These are phyloP conservation scores for Agrocybe chaxingu DNA, from an alignment of 768 basidiomycete species.

Conservation along the genomic window DNA sequence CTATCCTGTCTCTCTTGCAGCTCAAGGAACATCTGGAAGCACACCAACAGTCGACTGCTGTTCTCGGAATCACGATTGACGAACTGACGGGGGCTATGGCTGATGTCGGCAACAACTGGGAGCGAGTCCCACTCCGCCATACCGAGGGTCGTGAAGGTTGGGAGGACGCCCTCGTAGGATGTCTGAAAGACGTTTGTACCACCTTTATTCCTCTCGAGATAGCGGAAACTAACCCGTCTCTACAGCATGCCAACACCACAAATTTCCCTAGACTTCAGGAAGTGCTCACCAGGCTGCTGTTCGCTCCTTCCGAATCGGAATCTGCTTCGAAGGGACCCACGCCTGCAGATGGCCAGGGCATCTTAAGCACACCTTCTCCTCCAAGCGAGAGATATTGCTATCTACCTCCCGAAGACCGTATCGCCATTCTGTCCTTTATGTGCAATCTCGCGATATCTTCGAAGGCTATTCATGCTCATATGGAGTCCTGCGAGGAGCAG, in stretches of 20 bases:
- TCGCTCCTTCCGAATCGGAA: slow-evolving; percentile 53
- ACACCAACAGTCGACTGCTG: slow-evolving; percentile 38
- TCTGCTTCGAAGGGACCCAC: slow-evolving; percentile 48
- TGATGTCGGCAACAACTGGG: slow-evolving; percentile 85
- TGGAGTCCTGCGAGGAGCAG: slow-evolving; percentile 88
- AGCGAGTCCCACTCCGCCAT: slow-evolving; percentile 69
- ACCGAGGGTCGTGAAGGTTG: slow-evolving; percentile 79
- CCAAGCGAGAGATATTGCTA: slow-evolving; percentile 71
- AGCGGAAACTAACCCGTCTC: not conserved
- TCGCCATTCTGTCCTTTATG: slow-evolving; percentile 84
- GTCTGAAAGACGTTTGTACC: slow-evolving; percentile 80
- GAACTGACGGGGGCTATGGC: slow-evolving; percentile 67
- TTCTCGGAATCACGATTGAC: slow-evolving; percentile 59
- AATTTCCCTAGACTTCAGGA: slow-evolving; percentile 74
- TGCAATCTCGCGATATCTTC: slow-evolving; percentile 88
- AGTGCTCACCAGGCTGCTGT: slow-evolving; percentile 70
- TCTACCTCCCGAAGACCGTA: slow-evolving; percentile 74
- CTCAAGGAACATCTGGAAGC: slow-evolving; percentile 38
- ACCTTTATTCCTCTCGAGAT: slow-evolving; percentile 4
- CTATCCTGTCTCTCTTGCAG: slow-evolving; percentile 62
- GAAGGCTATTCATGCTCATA: slow-evolving; percentile 81
- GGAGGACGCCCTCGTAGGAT: slow-evolving; percentile 89
- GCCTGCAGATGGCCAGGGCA: slow-evolving; percentile 31
- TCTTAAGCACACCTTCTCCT: slow-evolving; percentile 41
- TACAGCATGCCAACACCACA: slow-evolving; percentile 68